Evolutionary conservation across 805 yeast genomes (phyloP), one percentile per base, ranked within the genome.

Genomic region (Zygoascus tannicola): DNA sequence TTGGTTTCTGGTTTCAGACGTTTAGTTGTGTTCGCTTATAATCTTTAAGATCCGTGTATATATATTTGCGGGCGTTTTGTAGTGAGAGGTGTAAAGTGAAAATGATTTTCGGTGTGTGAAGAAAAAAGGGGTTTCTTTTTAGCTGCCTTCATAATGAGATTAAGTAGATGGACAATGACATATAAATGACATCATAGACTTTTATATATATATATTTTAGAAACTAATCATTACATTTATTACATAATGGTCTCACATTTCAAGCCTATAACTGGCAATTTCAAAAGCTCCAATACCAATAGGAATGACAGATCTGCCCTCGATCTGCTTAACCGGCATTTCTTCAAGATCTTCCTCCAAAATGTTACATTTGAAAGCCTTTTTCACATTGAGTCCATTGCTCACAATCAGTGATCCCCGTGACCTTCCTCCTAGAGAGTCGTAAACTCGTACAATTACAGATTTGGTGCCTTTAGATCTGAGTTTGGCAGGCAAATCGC

Each of bases 401-500:
- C 22, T 37, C 18, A 16, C 22, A n/a, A 58, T 59, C 28, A 88
- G 57, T 4, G 50, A 57, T 1, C 83, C 88, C 3, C 51, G 56
- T 1, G 83, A 68, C 43, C 68, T 67, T 37, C 97, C 97, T 5
- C 98, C 98, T 38, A 90, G 68, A 0, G 92, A 66, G 58, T 90
- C 98, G 63, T 87, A 92, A 1, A 86, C 71, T 53, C 97, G 75
- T 21, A 84, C 68, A 20, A 87, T 68, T 22, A 85, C 64, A 4
- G 79, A 71, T 40, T 68, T 64, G 10, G 72, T 72, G 35, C 59
- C 56, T 41, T 63, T 59, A 23, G 40, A 37, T 5, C 40, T 22
- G 10, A 26, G 12, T 40, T 69, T 67, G 7, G 48, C 38, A 8
- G 78, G 74, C 34, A 71, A 60, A 36, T 19, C 41, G 5, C 48